These are phyloP conservation scores for Debaryomyces hansenii DNA, from an alignment of 805 yeast species.

Conservation along the genomic window DNA sequence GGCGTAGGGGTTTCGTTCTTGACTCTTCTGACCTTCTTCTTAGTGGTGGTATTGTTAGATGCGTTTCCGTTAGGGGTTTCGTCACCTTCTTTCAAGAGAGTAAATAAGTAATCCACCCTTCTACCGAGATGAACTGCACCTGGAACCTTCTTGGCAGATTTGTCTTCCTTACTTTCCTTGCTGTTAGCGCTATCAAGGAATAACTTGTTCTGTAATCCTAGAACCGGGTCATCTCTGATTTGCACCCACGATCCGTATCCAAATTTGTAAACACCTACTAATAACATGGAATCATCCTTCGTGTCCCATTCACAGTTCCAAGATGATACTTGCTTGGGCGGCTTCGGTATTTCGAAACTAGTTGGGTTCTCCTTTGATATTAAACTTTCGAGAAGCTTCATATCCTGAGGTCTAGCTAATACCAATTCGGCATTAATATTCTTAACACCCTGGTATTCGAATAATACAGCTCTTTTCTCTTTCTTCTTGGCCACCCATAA, in stretches of 20 bases:
- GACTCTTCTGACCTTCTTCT: constrained; percentile 16
- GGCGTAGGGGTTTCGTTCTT: constrained; percentile 15
- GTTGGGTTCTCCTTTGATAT: constrained; percentile 57
- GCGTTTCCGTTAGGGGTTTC: constrained; percentile 17
- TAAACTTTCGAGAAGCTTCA: constrained; percentile 59
- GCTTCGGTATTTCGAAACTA: constrained; percentile 56
- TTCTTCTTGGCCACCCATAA: constrained; percentile 65
- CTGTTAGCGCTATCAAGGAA: constrained; percentile 50
- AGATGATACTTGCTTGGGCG: constrained; percentile 79
- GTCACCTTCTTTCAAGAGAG: constrained; percentile 63
- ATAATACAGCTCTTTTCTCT: constrained; percentile 86
- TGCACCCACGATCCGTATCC: constrained; percentile 96
- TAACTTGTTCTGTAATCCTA: constrained; percentile 82
- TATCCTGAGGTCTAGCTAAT: constrained; percentile 79
- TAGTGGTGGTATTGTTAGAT: constrained; percentile 11
- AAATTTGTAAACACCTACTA: constrained; percentile 85
- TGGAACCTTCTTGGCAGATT: constrained; percentile 68
- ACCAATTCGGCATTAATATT: constrained; percentile 89
- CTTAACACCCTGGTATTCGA: constrained; percentile 85
- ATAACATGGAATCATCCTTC: constrained; percentile 80
- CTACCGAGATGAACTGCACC: constrained; percentile 91
- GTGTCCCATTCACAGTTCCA: constrained; percentile 90
- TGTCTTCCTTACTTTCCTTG: constrained; percentile 18
- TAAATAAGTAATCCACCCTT: constrained; percentile 82
- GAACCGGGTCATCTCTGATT: constrained; percentile 91